Evolutionary conservation across 2,329 filamentous ascomycete genomes (phyloP), one percentile per base, ranked within the genome.

Genomic region (Colletotrichum scovillei): DNA sequence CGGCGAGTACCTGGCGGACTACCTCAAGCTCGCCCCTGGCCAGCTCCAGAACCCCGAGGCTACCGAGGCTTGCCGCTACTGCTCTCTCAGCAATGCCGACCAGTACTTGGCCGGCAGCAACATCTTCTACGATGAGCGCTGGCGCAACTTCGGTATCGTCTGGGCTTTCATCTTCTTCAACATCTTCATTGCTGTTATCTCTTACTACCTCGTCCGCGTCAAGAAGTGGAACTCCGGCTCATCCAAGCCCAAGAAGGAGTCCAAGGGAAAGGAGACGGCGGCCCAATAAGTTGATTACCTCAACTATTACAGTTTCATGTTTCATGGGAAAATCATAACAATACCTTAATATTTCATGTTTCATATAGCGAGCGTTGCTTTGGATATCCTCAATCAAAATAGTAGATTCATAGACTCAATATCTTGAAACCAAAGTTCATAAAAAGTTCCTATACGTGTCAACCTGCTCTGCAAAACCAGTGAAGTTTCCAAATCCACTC

Each of bases 121-220:
- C 9, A 88, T 92, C 53, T 82, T 79, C 26, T 92, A 88, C 76
- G 77, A 72, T 3, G 86, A 92, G 66, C 78, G 90, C 3, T 94
- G 92, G 92, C 86, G 92, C 69, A 93, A 94, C 78, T 94, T 91
- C 71, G 93, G 92, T 1, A 85, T 94, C 53, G 83, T 94, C 77
- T 94, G 91, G 88, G 90, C 85, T 0, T 94, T 88, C 76, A 87
- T 94, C 52, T 73, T 82, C 0, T 92, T 94, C 80, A 93, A 94
- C 76, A 86, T 93, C 52, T 81, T 82, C 52, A 82, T 87, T 2
- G 91, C 92, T 0, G 83, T 93, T 2, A 75, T 85, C 12, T 81
- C 91, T 1, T 94, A 94, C 81, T 94, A 89, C 80, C 76, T 90
- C 24, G 89, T 72, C 35, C 69, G 69, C 28, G 69, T 72, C 22